Base-by-base conservation (phyloP, 2,329 filamentous ascomycete genomes). In the Fusarium sterilihyphosum region DNA sequence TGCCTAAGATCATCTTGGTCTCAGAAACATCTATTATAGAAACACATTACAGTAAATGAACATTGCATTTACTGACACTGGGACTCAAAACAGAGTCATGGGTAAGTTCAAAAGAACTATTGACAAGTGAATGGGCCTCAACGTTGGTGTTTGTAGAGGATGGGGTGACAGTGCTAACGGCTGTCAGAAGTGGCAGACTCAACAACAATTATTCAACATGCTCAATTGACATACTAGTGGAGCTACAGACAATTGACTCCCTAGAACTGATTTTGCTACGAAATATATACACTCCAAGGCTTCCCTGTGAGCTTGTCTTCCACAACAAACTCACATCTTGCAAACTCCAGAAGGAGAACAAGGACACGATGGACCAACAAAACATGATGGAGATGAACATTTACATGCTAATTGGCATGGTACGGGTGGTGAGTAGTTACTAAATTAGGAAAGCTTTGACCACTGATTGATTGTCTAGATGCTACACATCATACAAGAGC, bases 101-200 rank as follows among this genome's bases (percentile, higher is more conserved):
- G 13, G 13, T 20, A 22, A 29, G 44, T 29, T 47, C 5, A 14
- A 14, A 47, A 29, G 44, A 16, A 26, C 24, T 16, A 13, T 16
- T 22, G 44, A 11, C 6, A 29, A 11, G 14, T 22, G 10, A 11
- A 31, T n/a, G 47, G 47, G 26, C 16, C 20, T 17, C 4, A 18
- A 8, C 0, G 8, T n/a, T 33, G 7, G 20, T 31, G 9, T 31
- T 12, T n/a, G 2, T 11, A n/a, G 14, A n/a, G 8, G 14, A 31
- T 33, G 3, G 29, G 7, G 10, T 31, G 14, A 22, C 26, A 50
- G 47, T 50, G 14, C 14, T 22, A n/a, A 22, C 10, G 5, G 8
- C 20, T 50, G 29, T 17, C 20, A 31, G 22, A 50, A 11, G 29
- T 18, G 20, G 10, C 20, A n/a, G 47, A 50, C 29, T 12, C 9